Base-by-base conservation (phyloP, 148 eudicot genomes). In the Selenicereus undatus region DNA sequence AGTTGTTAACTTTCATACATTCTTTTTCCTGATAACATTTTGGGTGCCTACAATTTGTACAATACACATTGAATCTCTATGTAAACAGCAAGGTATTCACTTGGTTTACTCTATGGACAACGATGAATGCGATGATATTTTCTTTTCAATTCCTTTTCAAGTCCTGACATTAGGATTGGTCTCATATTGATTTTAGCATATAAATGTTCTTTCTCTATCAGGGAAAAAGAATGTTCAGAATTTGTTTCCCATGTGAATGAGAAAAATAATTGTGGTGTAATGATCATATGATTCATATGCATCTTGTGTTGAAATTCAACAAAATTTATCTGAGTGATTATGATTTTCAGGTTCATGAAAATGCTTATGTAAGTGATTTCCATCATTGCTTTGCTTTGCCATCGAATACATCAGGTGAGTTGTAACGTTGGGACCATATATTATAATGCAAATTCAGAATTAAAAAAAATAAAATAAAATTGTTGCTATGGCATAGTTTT, bases 331-430 rank as follows among this genome's bases (percentile, higher is more conserved):
- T 84, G 42, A 84, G 35, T 81, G 12, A 26, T 30, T 43, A 32
- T 43, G 42, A 18, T 2, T 32, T 24, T 86, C 91, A 93, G 98
- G 92, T 97, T 87, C 99, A 97, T 89, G 99, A 97, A 91, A 97
- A 97, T 89, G 97, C 99, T 80, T 97, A 97, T 86, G 74, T 89
- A 36, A 97, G 99, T 76, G 99, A 97, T 50, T 94, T 90, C 84
- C 99, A 97, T 88, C 99, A 97, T 84, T 97, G 99, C 86, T 97
- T 89, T 83, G 90, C 93, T 58, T 78, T 93, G 84, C 89, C 95
- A 64, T 88, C 97, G 79, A 97, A 93, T 86, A 84, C 89, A 16
- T 92, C 99, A 82, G 97, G 95, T 96, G 81, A 72, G 92, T 56
- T n/a, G 35, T 74, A 58, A 43, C 69, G 26, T 51, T 72, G 14